These are phyloP conservation scores for Dothidotthia symphoricarpi DNA, from an alignment of 2,329 filamentous ascomycete genomes.

Conservation along the genomic window DNA sequence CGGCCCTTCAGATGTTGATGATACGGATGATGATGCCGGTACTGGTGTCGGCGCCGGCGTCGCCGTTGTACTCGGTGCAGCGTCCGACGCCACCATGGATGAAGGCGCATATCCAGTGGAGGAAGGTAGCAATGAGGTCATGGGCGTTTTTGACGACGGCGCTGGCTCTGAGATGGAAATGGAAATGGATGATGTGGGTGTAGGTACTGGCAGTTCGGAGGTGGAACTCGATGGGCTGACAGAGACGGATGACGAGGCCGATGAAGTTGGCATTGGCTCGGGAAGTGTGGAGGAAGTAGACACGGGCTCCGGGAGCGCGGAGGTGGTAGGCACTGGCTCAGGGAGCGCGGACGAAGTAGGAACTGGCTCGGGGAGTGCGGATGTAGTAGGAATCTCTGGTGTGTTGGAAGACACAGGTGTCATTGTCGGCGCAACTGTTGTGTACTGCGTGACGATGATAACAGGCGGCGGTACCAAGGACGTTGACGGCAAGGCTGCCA, in stretches of 20 bases:
- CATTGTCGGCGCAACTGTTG: constrained; percentile 20
- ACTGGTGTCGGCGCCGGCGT: constrained; percentile 6
- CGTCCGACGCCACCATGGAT: constrained; percentile 6
- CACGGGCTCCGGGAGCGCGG: neutral
- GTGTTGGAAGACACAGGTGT: neutral
- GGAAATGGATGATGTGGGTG: neutral
- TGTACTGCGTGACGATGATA: constrained; percentile 33
- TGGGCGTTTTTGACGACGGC: neutral
- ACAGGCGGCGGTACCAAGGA: constrained; percentile 25
- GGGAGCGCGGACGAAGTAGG: neutral
- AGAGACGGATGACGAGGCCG: neutral
- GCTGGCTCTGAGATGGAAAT: neutral
- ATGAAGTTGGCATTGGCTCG: constrained; percentile 1
- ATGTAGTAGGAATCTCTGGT: neutral
- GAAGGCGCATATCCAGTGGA: constrained; percentile 3
- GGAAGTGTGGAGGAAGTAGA: neutral
- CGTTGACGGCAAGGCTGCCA: constrained; percentile 8
- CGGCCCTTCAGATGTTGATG: constrained; percentile 23
- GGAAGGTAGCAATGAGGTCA: neutral
- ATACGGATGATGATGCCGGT: constrained; percentile 1
- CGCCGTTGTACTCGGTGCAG: constrained; percentile 1
- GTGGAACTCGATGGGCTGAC: too few relatives aligned
- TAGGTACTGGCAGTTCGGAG: neutral
- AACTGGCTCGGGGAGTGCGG: neutral
- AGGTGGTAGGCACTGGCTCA: constrained; percentile 3